phyloP scores from a whole-genome alignment of 805 yeast species.

The Starmerella etchellsii region DNA sequence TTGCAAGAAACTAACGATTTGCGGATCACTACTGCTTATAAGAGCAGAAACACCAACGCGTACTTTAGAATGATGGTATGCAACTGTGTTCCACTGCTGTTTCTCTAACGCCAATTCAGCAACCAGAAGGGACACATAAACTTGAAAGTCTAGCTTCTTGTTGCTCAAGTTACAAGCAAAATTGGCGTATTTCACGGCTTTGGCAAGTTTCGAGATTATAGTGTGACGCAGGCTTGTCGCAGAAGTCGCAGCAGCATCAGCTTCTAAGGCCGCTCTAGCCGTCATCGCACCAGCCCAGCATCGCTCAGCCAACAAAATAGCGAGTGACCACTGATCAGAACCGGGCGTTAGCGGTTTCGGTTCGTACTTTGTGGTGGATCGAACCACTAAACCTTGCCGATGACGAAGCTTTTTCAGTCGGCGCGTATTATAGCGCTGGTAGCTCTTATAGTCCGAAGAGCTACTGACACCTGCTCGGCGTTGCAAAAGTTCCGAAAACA shows the following conservation, averaged over 20 bases:
- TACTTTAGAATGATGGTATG: slow-evolving; percentile 43
- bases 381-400: slow-evolving; percentile 46
- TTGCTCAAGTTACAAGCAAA: slow-evolving; percentile 27
- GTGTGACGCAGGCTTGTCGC: slow-evolving; percentile 32
- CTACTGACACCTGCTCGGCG: slow-evolving; percentile 35
- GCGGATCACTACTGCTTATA: slow-evolving; percentile 20
- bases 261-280: slow-evolving; percentile 41
- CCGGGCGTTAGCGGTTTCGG: slow-evolving; percentile 34
- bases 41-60: slow-evolving; percentile 49
- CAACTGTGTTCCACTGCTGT: slow-evolving; percentile 44
- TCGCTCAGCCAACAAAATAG: slow-evolving; percentile 57
- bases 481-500: slow-evolving; percentile 16
- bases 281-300: slow-evolving; percentile 59
- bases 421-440: slow-evolving; percentile 50
- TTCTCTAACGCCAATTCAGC: slow-evolving; percentile 42
- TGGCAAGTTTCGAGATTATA: slow-evolving; percentile 53
- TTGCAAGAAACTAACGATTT: slow-evolving; percentile 18
- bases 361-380: slow-evolving; percentile 42
- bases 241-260: slow-evolving; percentile 34
- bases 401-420: slow-evolving; percentile 53
- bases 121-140: slow-evolving; percentile 34
- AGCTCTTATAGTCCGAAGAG: slow-evolving; percentile 53
- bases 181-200: slow-evolving; percentile 37
- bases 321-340: slow-evolving; percentile 37
- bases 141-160: slow-evolving; percentile 19